Conservation (phyloP, 2,329 filamentous ascomycete species). For the Neofusicoccum umdonicola region DNA sequence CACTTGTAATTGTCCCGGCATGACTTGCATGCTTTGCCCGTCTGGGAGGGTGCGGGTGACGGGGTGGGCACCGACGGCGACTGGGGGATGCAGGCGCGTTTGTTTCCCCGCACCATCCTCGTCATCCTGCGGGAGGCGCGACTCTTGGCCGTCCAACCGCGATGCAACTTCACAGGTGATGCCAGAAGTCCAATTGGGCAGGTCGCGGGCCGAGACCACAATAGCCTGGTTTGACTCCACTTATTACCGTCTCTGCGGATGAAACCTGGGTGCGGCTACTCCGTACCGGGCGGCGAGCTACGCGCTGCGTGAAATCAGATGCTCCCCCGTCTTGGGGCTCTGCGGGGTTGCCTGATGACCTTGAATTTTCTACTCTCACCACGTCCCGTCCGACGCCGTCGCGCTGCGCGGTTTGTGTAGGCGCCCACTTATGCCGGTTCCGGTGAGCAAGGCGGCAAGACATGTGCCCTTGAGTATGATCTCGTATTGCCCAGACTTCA, state of each 20-base stretch:
- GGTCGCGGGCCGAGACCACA: not conserved
- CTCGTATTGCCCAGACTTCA: conserved; percentile 38
- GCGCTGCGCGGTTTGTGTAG: not conserved
- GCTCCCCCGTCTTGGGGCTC: not conserved
- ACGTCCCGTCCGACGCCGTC: not conserved
- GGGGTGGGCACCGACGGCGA: not conserved
- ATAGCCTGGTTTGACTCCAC: not conserved
- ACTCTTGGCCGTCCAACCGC: not conserved
- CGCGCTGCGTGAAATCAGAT: not conserved
- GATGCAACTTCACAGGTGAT: not conserved
- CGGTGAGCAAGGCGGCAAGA: conserved; percentile 19
- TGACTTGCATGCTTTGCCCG: conserved; percentile 3
- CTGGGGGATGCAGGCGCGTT: not conserved
- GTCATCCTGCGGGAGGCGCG: not conserved
- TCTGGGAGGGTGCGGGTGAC: not conserved
- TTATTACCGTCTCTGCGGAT: not conserved
- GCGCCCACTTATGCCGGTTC: not conserved
- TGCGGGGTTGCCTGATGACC: not conserved
- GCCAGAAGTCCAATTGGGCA: conserved; percentile 3
- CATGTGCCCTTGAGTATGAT: conserved; percentile 38
- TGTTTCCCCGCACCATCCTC: conserved; percentile 7
- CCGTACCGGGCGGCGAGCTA: not conserved
- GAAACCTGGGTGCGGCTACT: not conserved
- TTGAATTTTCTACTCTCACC: not conserved
- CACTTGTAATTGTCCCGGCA: not conserved